Percentiles rank a stretch among this genome's conserved stretches.
These are phyloP conservation scores for Trichophyton rubrum DNA, from an alignment of 2,329 filamentous ascomycete species.

Conservation along the genomic window DNA sequence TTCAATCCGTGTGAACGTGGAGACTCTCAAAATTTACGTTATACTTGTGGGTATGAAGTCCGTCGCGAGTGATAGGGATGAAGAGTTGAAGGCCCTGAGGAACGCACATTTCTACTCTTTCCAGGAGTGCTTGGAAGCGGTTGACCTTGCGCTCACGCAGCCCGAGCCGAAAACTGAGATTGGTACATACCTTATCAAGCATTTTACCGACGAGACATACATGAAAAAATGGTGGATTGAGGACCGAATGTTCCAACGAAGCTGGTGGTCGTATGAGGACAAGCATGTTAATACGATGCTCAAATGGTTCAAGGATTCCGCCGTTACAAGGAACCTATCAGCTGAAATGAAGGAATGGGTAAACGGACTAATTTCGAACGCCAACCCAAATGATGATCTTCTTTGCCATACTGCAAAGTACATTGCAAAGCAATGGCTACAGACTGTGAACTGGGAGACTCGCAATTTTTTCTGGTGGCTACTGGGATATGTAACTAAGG, in stretches of 20 bases:
- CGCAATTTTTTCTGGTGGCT: slow-evolving; percentile 8
- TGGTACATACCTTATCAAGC: slow-evolving; percentile 16
- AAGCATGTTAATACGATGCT: slow-evolving; percentile 10
- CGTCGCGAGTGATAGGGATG: slow-evolving; percentile 5
- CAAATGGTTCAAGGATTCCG: slow-evolving; percentile 20
- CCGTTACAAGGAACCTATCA: slow-evolving; percentile 17
- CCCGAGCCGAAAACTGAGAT: slow-evolving; percentile 15
- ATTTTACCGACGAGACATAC: slow-evolving; percentile 15
- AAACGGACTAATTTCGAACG: slow-evolving; percentile 18
- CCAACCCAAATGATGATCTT: slow-evolving; percentile 18
- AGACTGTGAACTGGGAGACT: slow-evolving; percentile 6
- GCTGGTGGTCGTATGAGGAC: slow-evolving; percentile 15
- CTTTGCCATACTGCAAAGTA: slow-evolving; percentile 14
- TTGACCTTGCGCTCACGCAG: slow-evolving; percentile 15
- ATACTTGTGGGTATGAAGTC: slow-evolving; percentile 9
- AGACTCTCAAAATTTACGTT: slow-evolving; percentile 11
- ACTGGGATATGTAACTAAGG: slow-evolving; percentile 9
- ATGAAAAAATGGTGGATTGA: slow-evolving; percentile 17
- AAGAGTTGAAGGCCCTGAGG: slow-evolving; percentile 1
- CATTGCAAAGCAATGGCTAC: slow-evolving; percentile 16
- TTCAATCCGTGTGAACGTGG: slow-evolving; percentile 15
- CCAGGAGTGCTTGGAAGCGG: slow-evolving; percentile 12
- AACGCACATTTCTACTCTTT: slow-evolving; percentile 8
- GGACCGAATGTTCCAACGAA: slow-evolving; percentile 11
- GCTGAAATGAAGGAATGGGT: slow-evolving; percentile 17